Percentiles rank a stretch among this genome's conserved stretches.
These are phyloP conservation scores for Penicillium sp. DNA, from an alignment of 2,329 filamentous ascomycete genomes.

Conservation along the genomic window DNA sequence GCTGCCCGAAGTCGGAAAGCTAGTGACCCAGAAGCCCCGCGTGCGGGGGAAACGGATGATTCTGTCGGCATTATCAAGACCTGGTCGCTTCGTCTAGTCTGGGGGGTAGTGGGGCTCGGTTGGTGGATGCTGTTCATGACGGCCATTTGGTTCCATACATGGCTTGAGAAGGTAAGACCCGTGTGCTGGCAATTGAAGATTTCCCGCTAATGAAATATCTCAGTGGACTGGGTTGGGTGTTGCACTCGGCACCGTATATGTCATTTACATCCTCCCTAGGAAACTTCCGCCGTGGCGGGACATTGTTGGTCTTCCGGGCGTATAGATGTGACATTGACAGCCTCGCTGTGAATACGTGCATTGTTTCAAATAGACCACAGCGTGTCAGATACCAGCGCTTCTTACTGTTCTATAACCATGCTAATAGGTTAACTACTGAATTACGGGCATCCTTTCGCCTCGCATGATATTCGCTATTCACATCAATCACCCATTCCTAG, in stretches of 20 bases:
- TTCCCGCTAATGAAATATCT: slow-evolving; percentile 5
- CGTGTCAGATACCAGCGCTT: too few relatives aligned
- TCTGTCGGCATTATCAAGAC: slow-evolving; percentile 51
- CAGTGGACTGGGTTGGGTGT: slow-evolving; percentile 48
- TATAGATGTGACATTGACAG: slow-evolving; percentile 19
- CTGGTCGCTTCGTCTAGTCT: slow-evolving; percentile 47
- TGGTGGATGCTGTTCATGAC: slow-evolving; percentile 99
- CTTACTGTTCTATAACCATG: too few relatives aligned
- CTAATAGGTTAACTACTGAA: too few relatives aligned
- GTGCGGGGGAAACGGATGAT: slow-evolving; percentile 24
- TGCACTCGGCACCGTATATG: slow-evolving; percentile 46
- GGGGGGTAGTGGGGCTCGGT: slow-evolving; percentile 62
- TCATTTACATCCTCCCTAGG: slow-evolving; percentile 49
- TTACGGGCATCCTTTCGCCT: not conserved
- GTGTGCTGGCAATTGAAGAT: slow-evolving; percentile 17
- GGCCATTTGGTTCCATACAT: slow-evolving; percentile 96
- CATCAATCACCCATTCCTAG: not conserved
- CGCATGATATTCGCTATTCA: too few relatives aligned
- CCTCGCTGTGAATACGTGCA: slow-evolving; percentile 8
- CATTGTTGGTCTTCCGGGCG: slow-evolving; percentile 43
- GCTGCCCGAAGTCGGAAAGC: slow-evolving; percentile 37
- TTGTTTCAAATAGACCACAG: slow-evolving; percentile 12
- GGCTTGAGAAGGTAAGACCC: slow-evolving; percentile 79
- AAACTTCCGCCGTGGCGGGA: slow-evolving; percentile 40
- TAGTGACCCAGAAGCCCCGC: slow-evolving; percentile 14